Conservation (phyloP, 2,329 filamentous ascomycete genomes). For the Diaporthe sp. region DNA sequence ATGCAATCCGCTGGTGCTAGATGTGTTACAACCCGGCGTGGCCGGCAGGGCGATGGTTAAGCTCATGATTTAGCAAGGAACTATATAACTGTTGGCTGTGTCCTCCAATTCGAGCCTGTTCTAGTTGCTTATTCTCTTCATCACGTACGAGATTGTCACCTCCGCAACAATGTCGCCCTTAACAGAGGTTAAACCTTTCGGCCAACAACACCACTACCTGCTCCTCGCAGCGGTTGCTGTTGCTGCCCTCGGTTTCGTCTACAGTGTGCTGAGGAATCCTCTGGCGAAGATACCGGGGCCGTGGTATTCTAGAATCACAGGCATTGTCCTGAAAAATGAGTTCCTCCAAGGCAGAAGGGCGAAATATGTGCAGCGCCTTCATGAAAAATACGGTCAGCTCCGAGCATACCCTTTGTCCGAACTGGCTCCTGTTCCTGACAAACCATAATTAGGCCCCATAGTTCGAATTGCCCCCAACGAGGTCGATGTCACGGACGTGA, state of each 20-base stretch:
- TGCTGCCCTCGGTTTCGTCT: slow-evolving; percentile 13
- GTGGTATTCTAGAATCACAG: slow-evolving; percentile 46
- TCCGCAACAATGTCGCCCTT: slow-evolving; percentile 1
- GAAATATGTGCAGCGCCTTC: slow-evolving; percentile 43
- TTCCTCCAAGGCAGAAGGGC: slow-evolving; percentile 38
- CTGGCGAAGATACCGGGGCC: slow-evolving; percentile 41
- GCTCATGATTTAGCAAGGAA: not conserved
- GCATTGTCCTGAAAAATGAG: slow-evolving; percentile 38
- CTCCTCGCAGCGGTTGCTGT: slow-evolving; percentile 5
- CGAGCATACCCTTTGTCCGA: not conserved
- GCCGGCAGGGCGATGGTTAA: not conserved
- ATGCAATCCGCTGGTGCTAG: not conserved
- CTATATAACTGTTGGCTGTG: not conserved
- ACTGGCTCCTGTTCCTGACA: not conserved
- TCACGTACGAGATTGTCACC: not conserved
- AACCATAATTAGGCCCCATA: slow-evolving; percentile 39
- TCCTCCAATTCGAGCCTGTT: not conserved
- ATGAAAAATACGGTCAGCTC: slow-evolving; percentile 43
- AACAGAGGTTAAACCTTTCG: not conserved
- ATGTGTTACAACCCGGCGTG: not conserved
- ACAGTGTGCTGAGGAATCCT: slow-evolving; percentile 21
- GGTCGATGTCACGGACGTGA: slow-evolving; percentile 45
- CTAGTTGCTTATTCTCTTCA: not conserved
- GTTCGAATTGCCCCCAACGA: slow-evolving; percentile 45
- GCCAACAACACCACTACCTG: slow-evolving; percentile 1